Conservation (phyloP, 192 early-diverging fungal genomes). For the Coemansia sp. region DNA sequence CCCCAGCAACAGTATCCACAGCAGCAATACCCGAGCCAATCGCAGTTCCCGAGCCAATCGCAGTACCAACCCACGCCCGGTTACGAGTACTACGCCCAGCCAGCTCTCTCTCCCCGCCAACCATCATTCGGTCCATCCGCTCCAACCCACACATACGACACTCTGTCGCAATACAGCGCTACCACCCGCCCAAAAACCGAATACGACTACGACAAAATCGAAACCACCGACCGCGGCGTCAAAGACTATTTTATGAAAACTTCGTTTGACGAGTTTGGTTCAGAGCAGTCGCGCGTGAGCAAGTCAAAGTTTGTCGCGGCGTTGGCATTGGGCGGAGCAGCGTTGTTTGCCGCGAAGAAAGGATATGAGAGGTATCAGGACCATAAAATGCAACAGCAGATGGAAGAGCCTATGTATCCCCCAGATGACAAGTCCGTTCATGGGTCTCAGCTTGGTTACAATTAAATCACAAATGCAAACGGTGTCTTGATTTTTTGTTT, state of each 20-base stretch:
- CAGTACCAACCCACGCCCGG: too few species aligned
- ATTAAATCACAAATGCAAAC: neutral
- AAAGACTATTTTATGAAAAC: conserved; percentile 16
- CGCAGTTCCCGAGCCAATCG: too few species aligned
- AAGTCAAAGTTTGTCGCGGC: conserved; percentile 14
- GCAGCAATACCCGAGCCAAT: too few species aligned
- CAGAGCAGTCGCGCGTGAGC: conserved; percentile 4
- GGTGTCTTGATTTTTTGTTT: too few species aligned
- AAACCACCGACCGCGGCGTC: neutral
- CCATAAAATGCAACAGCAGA: neutral
- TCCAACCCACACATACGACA: neutral
- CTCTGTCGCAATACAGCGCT: conserved; percentile 7
- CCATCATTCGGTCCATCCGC: too few species aligned
- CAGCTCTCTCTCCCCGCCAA: too few species aligned
- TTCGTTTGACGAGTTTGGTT: conserved; percentile 8
- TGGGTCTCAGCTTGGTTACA: neutral
- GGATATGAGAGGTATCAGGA: neutral
- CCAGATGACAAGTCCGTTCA: neutral
- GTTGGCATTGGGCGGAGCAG: conserved; percentile 3
- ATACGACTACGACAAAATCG: conserved; percentile 5
- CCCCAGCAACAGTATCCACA: too few species aligned
- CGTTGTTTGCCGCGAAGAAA: conserved; percentile 6
- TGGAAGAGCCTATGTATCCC: neutral
- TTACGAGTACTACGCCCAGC: too few species aligned
- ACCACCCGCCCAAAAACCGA: neutral